Base-by-base conservation (phyloP, 2,329 filamentous ascomycete genomes). In the Alternaria metachromatica region DNA sequence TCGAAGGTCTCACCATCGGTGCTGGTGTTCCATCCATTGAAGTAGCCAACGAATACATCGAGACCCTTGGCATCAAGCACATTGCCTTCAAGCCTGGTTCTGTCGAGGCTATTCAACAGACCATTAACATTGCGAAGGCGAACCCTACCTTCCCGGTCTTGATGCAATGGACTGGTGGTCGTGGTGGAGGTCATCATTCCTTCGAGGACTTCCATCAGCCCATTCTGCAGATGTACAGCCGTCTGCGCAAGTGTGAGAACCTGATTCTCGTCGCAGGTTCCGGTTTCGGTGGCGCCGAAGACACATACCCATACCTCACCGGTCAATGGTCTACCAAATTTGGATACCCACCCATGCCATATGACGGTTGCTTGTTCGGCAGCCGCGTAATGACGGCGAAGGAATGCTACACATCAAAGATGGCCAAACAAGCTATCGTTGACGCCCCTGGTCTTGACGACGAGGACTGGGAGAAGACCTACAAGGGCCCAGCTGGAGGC, bases 401-500 rank as follows among this genome's bases (percentile, higher is more conserved):
- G 66, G 83, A 85, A 62, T 81, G 81, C 1, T 70, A 82, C 61
- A 85, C 83, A 0, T 81, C 80, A 0, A 78, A 75, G 53, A 78
- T 77, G 30, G 82, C 81, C 5, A 84, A 84, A 68, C 73, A 81
- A 58, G 80, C 81, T 6, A 84, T 85, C 56, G 80, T 81, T 9
- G 78, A 82, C 51, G 79, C 83, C 6, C 72, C 69, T 33, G 83
- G 83, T 62, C 73, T 84, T 8, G 77, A 80, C 10, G 81, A 84
- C 56, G 68, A 70, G 20, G 80, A 83, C 2, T 84, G 83, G 83
- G 81, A 83, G 69, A 80, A 80, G 68, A 83, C 82, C 1, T 84
- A 84, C 76, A 82, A 80, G 84, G 93, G 92, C 18, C 87, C 94
- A 25, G 92, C 94, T 61, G 96, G 96, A 74, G 96, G 96, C 79